phyloP scores from a whole-genome alignment of 106 monocot species.

The Platanthera guangdongensis region DNA sequence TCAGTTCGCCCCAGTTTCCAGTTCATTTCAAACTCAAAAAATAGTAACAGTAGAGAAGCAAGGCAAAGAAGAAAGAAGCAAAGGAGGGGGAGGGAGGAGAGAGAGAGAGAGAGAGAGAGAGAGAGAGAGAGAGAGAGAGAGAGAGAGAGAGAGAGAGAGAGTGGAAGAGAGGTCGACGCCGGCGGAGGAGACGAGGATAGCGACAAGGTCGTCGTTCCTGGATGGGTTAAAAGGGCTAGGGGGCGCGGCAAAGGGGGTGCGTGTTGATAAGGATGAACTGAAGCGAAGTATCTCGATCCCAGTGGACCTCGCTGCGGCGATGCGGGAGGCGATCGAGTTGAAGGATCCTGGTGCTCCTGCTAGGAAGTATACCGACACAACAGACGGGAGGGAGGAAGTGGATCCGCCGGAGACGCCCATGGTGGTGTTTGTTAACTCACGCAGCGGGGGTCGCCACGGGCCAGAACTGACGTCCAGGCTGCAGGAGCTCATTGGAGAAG shows the following conservation, averaged over 20 bases:
- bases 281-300: constrained; percentile 15
- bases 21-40: background rate
- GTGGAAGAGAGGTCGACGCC: constrained; percentile 5
- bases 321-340: constrained; percentile 21
- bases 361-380: constrained; percentile 1
- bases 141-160: constrained; percentile 7
- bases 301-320: constrained; percentile 19
- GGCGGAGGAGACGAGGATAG: constrained; percentile 5
- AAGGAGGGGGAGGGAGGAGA: background rate
- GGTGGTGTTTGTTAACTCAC: constrained; percentile 49
- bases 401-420: constrained; percentile 35
- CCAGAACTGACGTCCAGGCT: constrained; percentile 28
- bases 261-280: constrained; percentile 14
- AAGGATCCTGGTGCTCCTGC: background rate
- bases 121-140: constrained; percentile 4
- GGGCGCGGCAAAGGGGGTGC: background rate
- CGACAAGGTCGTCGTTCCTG: constrained; percentile 8
- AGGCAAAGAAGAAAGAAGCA: background rate
- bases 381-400: background rate
- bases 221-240: constrained; percentile 2
- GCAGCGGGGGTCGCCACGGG: constrained; percentile 53
- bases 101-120: background rate
- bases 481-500: constrained; percentile 29
- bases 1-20: background rate
- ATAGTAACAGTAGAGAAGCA: background rate